These are phyloP conservation scores for Candida khao-thaluensis DNA, from an alignment of 805 yeast genomes.

Conservation along the genomic window DNA sequence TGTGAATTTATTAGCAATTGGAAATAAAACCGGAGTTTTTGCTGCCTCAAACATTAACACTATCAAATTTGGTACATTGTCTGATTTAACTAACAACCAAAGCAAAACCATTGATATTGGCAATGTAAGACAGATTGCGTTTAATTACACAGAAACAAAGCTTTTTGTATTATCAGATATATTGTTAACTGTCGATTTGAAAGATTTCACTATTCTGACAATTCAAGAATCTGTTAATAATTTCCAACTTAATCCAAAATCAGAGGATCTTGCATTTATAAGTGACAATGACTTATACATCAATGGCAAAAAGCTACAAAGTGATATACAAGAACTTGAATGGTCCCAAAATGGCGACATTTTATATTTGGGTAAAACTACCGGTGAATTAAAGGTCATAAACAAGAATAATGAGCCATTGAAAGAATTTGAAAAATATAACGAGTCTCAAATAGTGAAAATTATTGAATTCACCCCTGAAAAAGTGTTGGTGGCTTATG, in stretches of 20 bases:
- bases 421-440: slow-evolving; percentile 1
- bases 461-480: slow-evolving; percentile 5
- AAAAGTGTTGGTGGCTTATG: slow-evolving; percentile 9
- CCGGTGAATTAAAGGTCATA: slow-evolving; percentile 2
- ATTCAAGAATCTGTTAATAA: neutral
- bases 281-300: slow-evolving; percentile 14
- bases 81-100: slow-evolving; percentile 17
- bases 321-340: slow-evolving; percentile 9
- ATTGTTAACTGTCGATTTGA: neutral
- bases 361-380: slow-evolving; percentile 15
- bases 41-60: slow-evolving; percentile 32
- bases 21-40: slow-evolving; percentile 23
- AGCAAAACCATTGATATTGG: slow-evolving; percentile 12
- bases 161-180: slow-evolving; percentile 21
- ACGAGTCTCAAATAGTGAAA: slow-evolving; percentile 2
- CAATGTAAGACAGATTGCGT: slow-evolving; percentile 19
- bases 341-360: slow-evolving; percentile 20
- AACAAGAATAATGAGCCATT: slow-evolving; percentile 3
- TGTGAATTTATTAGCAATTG: slow-evolving; percentile 28
- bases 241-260: slow-evolving; percentile 5
- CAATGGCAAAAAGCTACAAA: slow-evolving; percentile 10
- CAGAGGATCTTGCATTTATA: slow-evolving; percentile 13
- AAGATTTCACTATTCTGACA: neutral
- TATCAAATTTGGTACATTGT: slow-evolving; percentile 27
- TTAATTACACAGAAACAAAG: slow-evolving; percentile 28